These are phyloP conservation scores for Alternaria ethzedia DNA, from an alignment of 2,329 filamentous ascomycete species.

Conservation along the genomic window DNA sequence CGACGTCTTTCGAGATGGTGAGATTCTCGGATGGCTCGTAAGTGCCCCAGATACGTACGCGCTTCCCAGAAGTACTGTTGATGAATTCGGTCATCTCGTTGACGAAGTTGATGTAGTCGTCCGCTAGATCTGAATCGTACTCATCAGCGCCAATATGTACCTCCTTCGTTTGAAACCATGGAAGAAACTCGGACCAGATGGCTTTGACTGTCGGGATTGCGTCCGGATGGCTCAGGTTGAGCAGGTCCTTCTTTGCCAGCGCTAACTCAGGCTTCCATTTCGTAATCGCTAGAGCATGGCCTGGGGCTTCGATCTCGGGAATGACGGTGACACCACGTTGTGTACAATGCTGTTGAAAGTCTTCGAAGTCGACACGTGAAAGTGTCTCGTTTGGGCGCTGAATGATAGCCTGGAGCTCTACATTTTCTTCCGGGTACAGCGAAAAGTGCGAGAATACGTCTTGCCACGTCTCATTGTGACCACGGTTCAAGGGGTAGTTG, in stretches of 20 bases:
- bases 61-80: constrained; percentile 38
- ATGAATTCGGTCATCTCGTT: constrained; percentile 46
- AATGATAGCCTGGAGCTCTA: constrained; percentile 42
- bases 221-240: constrained; percentile 47
- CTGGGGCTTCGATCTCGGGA: constrained; percentile 48
- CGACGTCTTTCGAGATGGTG: constrained; percentile 49
- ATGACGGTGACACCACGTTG: constrained; percentile 45
- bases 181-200: constrained; percentile 48
- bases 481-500: constrained; percentile 57
- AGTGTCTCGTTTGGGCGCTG: constrained; percentile 47
- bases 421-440: constrained; percentile 45
- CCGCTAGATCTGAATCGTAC: constrained; percentile 42
- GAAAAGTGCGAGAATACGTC: constrained; percentile 56
- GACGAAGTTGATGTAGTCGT: constrained; percentile 48
- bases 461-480: constrained; percentile 55
- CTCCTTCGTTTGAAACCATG: constrained; percentile 48
- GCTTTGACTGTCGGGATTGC: constrained; percentile 45
- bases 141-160: constrained; percentile 50
- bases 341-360: constrained; percentile 45
- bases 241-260: constrained; percentile 43
- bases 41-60: constrained; percentile 51
- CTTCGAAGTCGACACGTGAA: constrained; percentile 43
- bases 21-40: constrained; percentile 51
- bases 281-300: constrained; percentile 46
- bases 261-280: constrained; percentile 51